Base-by-base conservation (phyloP, 352 stramenopile genomes). In the Lagenidium giganteum region DNA sequence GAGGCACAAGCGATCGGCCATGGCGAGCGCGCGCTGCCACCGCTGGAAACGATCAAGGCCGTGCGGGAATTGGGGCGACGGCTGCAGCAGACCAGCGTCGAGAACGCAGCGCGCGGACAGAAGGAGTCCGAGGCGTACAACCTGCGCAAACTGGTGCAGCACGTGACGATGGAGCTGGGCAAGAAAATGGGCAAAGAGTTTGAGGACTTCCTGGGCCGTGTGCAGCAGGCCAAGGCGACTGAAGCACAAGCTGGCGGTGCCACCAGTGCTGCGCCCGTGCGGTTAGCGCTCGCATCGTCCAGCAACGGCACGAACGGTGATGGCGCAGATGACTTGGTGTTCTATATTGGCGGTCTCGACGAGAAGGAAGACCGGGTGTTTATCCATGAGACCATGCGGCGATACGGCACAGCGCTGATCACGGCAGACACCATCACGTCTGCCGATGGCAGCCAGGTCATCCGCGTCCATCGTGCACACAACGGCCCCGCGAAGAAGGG, bases 361-460 rank as follows among this genome's bases (percentile, higher is more conserved):
- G 83, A 95, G 24, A 96, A 96, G 54, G 49, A 79, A 26, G 73
- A 76, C 26, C 77, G 93, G 22, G 83, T 88, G 37, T 68, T 73
- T 4, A 67, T 97, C 25, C 88, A 98, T 57, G 59, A 92, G 47
- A 80, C 87, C 11, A 85, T 97, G 43, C 69, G 86, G 8, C 56
- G 65, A 23, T 83, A 85, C 36, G 64, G 69, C 38, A 73, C 81
- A 32, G 64, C 74, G 38, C 67, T 65, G 30, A 76, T 91, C 25
- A 66, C 93, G 13, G 87, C 84, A 27, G 69, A 88, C 49, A 93
- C 78, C 29, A 64, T 88, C 42, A 83, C 80, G 22, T 80, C 95
- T 23, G 90, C 83, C 8, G 63, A 70, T 31, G 67, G 75, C 28
- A 77, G 64, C 25, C 62, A 70, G 48, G 52, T 85, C 32, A 64